phyloP scores from a whole-genome alignment of 805 yeast genomes.

The Pichia cabralensis region DNA sequence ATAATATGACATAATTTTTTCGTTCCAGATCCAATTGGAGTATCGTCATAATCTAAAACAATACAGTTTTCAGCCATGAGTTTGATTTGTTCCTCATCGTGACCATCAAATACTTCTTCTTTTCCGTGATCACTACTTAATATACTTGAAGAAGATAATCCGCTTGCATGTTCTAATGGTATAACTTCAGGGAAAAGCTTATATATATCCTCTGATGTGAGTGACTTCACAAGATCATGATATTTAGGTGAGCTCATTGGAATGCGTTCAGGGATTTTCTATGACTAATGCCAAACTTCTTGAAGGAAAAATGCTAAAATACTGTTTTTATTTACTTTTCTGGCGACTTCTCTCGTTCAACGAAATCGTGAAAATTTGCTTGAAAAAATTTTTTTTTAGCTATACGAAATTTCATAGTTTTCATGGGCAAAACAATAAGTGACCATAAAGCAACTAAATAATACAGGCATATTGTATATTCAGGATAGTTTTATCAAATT shows the following conservation, averaged over 20 bases:
- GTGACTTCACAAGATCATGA: constrained; percentile 42
- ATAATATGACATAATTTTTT: constrained; percentile 84
- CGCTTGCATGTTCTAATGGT: constrained; percentile 51
- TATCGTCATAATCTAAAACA: constrained; percentile 80
- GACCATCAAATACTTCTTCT: constrained; percentile 60
- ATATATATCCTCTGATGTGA: constrained; percentile 41
- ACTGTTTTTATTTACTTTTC: too few species aligned
- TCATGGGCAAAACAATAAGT: too few species aligned
- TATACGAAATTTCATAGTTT: too few species aligned
- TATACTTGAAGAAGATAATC: constrained; percentile 38
- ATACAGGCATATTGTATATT: too few species aligned
- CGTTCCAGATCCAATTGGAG: constrained; percentile 86
- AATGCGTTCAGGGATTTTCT: too few species aligned
- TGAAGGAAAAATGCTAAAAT: too few species aligned
- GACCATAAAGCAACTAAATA: too few species aligned
- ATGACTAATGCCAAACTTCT: too few species aligned
- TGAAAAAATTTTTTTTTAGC: too few species aligned
- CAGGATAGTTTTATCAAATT: neutral
- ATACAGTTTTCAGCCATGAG: constrained; percentile 96
- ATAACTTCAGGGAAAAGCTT: constrained; percentile 56
- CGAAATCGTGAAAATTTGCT: too few species aligned
- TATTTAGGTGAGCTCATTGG: constrained; percentile 22
- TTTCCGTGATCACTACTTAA: constrained; percentile 19
- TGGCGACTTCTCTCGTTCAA: too few species aligned
- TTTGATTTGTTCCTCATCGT: constrained; percentile 88